Conservation (phyloP, 2,329 filamentous ascomycete species). For the Cordyceps farinosa region DNA sequence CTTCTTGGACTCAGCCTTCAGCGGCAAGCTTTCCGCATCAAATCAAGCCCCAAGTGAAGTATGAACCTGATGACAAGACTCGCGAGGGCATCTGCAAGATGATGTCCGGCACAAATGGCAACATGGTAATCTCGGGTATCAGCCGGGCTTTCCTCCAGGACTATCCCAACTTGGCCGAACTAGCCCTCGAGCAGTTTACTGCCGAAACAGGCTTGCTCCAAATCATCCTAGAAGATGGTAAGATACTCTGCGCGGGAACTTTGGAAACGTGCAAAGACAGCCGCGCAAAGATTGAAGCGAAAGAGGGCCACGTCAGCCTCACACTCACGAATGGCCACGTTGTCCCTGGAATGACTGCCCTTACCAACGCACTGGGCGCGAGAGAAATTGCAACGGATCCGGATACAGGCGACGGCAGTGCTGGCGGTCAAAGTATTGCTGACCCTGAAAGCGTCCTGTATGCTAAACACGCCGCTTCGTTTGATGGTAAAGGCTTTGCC, state of each 20-base stretch:
- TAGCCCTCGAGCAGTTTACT: not conserved
- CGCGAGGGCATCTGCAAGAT: conserved; percentile 26
- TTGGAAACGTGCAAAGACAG: not conserved
- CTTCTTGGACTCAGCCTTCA: conserved; percentile 15
- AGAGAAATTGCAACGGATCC: conserved; percentile 44
- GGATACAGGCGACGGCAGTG: conserved; percentile 45
- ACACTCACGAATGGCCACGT: conserved; percentile 44
- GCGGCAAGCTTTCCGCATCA: not conserved
- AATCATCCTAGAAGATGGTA: not conserved
- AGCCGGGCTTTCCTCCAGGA: conserved; percentile 32
- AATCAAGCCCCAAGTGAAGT: conserved; percentile 25
- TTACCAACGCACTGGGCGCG: conserved; percentile 46
- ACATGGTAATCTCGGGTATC: conserved; percentile 38
- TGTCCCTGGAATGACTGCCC: conserved; percentile 46
- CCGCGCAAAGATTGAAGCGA: conserved; percentile 28
- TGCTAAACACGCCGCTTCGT: conserved; percentile 39
- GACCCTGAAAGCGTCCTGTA: conserved; percentile 32
- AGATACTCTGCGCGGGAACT: not conserved
- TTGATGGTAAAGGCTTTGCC: conserved; percentile 39
- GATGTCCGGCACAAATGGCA: conserved; percentile 23
- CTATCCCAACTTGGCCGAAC: conserved; percentile 12
- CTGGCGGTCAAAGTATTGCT: conserved; percentile 26
- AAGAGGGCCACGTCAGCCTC: conserved; percentile 29
- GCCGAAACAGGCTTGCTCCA: not conserved
- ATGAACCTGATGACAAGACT: conserved; percentile 19